Evolutionary conservation across 345 rosid genomes (phyloP), one percentile per base, ranked within the genome.

Genomic region (Citrus reticulata): DNA sequence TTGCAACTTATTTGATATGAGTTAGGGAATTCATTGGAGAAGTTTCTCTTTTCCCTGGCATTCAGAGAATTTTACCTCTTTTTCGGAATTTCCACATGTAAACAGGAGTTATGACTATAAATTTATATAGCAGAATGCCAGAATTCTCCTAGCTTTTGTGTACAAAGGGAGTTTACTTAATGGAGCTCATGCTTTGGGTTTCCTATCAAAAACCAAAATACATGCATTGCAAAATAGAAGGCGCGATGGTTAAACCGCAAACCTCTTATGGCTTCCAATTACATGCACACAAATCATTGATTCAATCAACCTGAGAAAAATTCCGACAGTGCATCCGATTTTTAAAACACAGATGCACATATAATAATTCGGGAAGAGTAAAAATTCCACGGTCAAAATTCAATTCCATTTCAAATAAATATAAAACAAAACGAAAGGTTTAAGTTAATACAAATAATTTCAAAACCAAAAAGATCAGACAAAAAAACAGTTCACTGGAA

Each of bases 321-420:
- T 11, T 46, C 51, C 17, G 7, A 62, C 22, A 63, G 30, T 29
- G 37, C 1, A 20, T 11, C 6, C 7, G n/a, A 66, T 66, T n/a
- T 3, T 24, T 4, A 2, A 9, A 16, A 32, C 68, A 64, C 67
- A 17, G 20, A 19, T 65, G 14, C 9, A 66, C 24, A 4, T 20
- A 65, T 19, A 17, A 17, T 8, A 34, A 35, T 17, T 3, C 9
- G 6, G 20, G 11, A 68, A 62, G 30, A 29, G 9, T n/a, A 60
- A 7, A 64, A 59, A 46, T 67, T 32, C 35, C 81, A 73, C 32
- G 49, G 34, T 46, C 81, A 73, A 68, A 42, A 39, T 51, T 66
- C 37, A 39, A 39, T 35, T 9, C 4, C 66, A 30, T 68, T 34
- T 6, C 77, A 66, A 67, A 73, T 27, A 58, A 35, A 68, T 60